Percentiles rank a stretch among this genome's conserved stretches.
Evolutionary conservation across 176 grass and related monocot species (phyloP).

Genomic region (Eragrostis nindensis): DNA sequence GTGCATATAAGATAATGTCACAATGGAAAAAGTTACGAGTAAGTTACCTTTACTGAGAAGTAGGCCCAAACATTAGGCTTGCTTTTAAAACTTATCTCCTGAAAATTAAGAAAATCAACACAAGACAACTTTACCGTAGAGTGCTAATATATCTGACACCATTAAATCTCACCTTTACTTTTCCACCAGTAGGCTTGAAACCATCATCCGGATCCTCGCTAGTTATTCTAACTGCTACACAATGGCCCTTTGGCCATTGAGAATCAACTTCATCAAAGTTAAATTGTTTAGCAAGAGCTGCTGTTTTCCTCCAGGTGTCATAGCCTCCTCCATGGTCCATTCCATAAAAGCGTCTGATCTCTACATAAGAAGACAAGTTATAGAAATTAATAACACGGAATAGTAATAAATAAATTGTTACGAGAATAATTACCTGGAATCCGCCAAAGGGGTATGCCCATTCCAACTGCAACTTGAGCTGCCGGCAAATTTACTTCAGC

Average conservation of each 20-base stretch:
- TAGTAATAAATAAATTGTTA: not conserved
- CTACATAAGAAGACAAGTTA: slow-evolving; percentile 48
- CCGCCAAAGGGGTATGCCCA: slow-evolving; percentile 98
- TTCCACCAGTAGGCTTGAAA: slow-evolving; percentile 95
- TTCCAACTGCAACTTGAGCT: slow-evolving; percentile 96
- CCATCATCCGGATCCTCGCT: slow-evolving; percentile 99
- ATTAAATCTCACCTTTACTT: slow-evolving; percentile 76
- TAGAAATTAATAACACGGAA: not conserved
- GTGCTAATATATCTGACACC: slow-evolving; percentile 31
- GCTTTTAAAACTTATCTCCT: slow-evolving; percentile 98
- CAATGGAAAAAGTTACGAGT: slow-evolving; percentile 14
- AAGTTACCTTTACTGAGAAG: slow-evolving; percentile 98
- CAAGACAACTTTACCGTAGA: slow-evolving; percentile 22
- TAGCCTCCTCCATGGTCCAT: slow-evolving; percentile 91
- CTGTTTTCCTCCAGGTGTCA: slow-evolving; percentile 79
- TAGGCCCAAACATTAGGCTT: slow-evolving; percentile 97
- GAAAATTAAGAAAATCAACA: slow-evolving; percentile 44
- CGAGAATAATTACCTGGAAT: slow-evolving; percentile 72
- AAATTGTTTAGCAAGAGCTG: slow-evolving; percentile 79
- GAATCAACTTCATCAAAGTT: slow-evolving; percentile 94
- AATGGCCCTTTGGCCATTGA: slow-evolving; percentile 86
- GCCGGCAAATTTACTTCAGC: slow-evolving; percentile 96
- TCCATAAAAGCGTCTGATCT: slow-evolving; percentile 98
- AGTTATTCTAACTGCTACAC: slow-evolving; percentile 90
- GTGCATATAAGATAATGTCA: slow-evolving; percentile 6